Evolutionary conservation across 306 rosid species (phyloP), one percentile per base, ranked within the genome.

Genomic region (Begonia peltatifolia): DNA sequence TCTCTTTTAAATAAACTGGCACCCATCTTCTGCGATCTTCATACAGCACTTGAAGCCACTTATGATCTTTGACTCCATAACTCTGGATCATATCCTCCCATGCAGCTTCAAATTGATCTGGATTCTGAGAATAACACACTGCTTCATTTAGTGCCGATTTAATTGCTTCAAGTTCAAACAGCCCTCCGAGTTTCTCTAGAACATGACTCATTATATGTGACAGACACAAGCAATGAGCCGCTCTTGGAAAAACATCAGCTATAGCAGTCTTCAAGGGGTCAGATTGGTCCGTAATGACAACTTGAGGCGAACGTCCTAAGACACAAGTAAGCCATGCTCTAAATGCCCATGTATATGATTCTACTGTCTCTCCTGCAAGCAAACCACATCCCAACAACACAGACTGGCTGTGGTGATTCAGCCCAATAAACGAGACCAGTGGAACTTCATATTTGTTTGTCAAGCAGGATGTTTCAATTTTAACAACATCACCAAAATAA

Each of bases 221-320:
- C 22, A 71, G 53, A 67, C 69, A 78, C 46, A 81, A 65, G 55
- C 80, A 84, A 56, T 71, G 89, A 51, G 78, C 73, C 62, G 86
- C 77, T 74, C 89, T 73, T 10, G 89, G 89, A 56, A 84, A 78
- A 61, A 84, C 94, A 47, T 84, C 84, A 38, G 81, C 70, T 62
- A 76, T 65, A 62, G 60, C 80, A 20, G 71, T 60, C 43, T 81
- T 83, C 66, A 84, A 59, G 41, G 55, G 47, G 44, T 36, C 56
- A 60, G 71, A 76, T 42, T 67, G 81, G 42, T 67, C 59, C 6
- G 80, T 69, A 56, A 84, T 67, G 66, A 84, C 69, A 54, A 67
- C 78, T 69, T 74, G 86, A 12, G 89, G 89, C 56, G 94, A 81
- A 54, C 84, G 79, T 59, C 94, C 94, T 55, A 76, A 50, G 46